Base-by-base conservation (phyloP, 495 filamentous ascomycete species). In the Lepidopterella palustris region DNA sequence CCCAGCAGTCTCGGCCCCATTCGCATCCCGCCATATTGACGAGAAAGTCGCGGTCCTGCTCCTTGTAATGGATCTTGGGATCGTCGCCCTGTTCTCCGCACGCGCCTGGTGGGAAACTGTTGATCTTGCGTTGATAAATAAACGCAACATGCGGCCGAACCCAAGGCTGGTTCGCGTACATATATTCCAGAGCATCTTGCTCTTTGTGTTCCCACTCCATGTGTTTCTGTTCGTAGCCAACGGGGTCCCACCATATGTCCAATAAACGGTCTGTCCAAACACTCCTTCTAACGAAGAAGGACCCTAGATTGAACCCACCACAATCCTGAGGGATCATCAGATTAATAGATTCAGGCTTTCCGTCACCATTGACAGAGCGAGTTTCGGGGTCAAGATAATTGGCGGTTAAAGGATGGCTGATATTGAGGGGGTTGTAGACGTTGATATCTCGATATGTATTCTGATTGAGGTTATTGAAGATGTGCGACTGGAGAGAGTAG, bases 201-300 rank as follows among this genome's bases (percentile, higher is more conserved):
- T 99, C 93, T 68, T 97, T 97, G 76, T 97, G 95, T 68, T 93
- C 90, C 93, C 93, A 99, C 60, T 96, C 82, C 92, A 97, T 97
- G 68, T 99, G 93, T 72, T 90, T 92, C 75, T 97, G 95, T 74
- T 99, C 93, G 73, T 99, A 99, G 57, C 87, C 84, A 35, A 97
- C 90, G 0, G 93, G 93, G 67, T 99, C 93, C 95, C 95, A 99
- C 93, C 92, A 99, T 57, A 95, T 82, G 71, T 99, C 93, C 25
- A 99, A 80, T 5, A 99, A 69, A 18, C 91, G 88, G 67, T 97
- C 93, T 0, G 89, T 88, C 91, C 92, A 99, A 11, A 83, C 74
- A 60, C 86, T 86, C 13, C 95, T 83, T 24, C 83, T 81, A 28
- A 97, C 75, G 72, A 99, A 91, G 81, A 99, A 99, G 21, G 90